These are phyloP conservation scores for Botrytis byssoidea DNA, from an alignment of 2,329 filamentous ascomycete genomes.

Conservation along the genomic window DNA sequence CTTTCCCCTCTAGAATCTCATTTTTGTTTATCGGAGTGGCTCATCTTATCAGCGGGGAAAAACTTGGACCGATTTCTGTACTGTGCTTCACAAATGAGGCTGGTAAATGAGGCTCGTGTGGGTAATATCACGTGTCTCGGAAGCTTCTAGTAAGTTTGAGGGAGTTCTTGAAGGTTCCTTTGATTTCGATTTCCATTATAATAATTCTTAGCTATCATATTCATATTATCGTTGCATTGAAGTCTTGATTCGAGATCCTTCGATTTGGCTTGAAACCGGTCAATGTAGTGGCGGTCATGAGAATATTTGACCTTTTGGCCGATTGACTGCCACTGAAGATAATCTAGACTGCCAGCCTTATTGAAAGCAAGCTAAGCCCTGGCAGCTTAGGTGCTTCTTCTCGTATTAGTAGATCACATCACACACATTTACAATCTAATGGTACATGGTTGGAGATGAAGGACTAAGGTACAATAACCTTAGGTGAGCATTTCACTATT, in stretches of 20 bases:
- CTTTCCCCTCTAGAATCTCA: not conserved
- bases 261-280: not conserved
- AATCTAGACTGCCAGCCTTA: not conserved
- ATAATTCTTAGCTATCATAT: not conserved
- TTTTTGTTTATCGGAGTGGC: not conserved
- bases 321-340: not conserved
- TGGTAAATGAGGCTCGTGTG: not conserved
- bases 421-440: not conserved
- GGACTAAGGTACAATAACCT: not conserved
- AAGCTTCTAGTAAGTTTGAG: constrained; percentile 9
- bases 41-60: constrained; percentile 15
- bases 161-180: not conserved
- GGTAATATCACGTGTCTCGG: not conserved
- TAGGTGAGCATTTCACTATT: not conserved
- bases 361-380: not conserved
- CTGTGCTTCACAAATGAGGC: not conserved
- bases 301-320: not conserved
- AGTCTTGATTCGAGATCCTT: not conserved
- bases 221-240: not conserved
- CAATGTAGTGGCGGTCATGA: not conserved
- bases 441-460: not conserved
- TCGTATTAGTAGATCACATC: not conserved
- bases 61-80: not conserved
- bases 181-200: not conserved
- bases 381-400: not conserved